phyloP scores from a whole-genome alignment of 768 basidiomycete species.

The Trametes cingulata region DNA sequence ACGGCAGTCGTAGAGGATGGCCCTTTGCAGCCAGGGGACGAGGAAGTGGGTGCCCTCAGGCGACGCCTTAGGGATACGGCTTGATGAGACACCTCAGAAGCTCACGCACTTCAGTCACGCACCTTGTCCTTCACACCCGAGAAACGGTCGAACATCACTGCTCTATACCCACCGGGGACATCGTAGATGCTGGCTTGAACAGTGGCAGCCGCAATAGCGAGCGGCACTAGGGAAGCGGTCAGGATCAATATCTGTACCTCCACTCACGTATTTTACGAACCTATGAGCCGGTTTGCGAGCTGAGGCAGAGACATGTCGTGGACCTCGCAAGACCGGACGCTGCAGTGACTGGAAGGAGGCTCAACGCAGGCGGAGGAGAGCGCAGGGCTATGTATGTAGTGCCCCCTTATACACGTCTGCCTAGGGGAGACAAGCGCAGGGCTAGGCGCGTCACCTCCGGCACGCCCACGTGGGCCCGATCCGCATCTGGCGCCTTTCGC shows the following conservation, averaged over 20 bases:
- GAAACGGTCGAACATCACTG: slow-evolving; percentile 98
- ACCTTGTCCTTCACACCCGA: slow-evolving; percentile 85
- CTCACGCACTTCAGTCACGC: slow-evolving; percentile 17
- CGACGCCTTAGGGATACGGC: slow-evolving; percentile 57
- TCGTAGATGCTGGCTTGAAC: slow-evolving; percentile 58
- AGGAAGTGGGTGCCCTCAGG: slow-evolving; percentile 96
- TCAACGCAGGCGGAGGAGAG: background rate
- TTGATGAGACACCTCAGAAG: background rate
- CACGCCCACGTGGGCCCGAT: slow-evolving; percentile 17
- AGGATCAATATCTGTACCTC: background rate
- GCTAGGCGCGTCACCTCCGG: slow-evolving; percentile 20
- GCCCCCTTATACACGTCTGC: too few species aligned
- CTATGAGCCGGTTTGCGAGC: slow-evolving; percentile 48
- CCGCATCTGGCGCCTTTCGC: background rate
- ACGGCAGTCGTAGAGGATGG: slow-evolving; percentile 96
- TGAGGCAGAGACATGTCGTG: slow-evolving; percentile 52
- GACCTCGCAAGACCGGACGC: background rate
- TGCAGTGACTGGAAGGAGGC: background rate
- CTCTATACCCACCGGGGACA: slow-evolving; percentile 80
- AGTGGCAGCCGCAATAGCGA: slow-evolving; percentile 45
- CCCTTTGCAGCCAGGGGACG: slow-evolving; percentile 93
- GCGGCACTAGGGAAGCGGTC: slow-evolving; percentile 67
- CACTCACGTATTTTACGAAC: slow-evolving; percentile 40
- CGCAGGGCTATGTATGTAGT: too few species aligned
- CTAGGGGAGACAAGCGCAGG: too few species aligned